Percentiles rank a stretch among this genome's conserved stretches.
Conservation (phyloP, 2,329 filamentous ascomycete genomes). For the Ophiostoma populinum region DNA sequence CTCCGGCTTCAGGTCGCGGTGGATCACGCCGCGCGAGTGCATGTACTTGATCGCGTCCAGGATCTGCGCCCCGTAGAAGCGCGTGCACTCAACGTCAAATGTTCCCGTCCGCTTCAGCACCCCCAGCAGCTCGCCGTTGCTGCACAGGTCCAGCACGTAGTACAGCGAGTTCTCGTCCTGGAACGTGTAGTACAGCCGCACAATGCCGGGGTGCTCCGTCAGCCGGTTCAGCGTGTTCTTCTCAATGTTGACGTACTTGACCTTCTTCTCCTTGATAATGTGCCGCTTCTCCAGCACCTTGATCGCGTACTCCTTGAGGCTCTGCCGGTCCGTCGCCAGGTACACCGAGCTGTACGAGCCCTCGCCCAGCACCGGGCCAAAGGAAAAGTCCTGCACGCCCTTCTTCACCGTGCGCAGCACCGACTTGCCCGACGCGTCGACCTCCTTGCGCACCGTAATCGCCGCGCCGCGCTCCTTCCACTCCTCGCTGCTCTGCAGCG, state of each 20-base stretch:
- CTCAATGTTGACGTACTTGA: slow-evolving; percentile 99
- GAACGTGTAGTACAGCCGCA: slow-evolving; percentile 95
- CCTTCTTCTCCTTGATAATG: slow-evolving; percentile 99
- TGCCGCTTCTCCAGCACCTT: slow-evolving; percentile 97
- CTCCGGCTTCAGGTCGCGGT: slow-evolving; percentile 91
- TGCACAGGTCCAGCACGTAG: slow-evolving; percentile 88
- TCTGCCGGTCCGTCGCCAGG: slow-evolving; percentile 82
- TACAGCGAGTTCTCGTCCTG: slow-evolving; percentile 93
- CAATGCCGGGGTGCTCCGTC: slow-evolving; percentile 90
- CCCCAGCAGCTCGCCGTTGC: slow-evolving; percentile 77
- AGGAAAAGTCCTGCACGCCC: slow-evolving; percentile 90
- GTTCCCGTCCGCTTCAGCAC: slow-evolving; percentile 88
- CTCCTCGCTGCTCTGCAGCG: slow-evolving; percentile 56
- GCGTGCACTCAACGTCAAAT: slow-evolving; percentile 86
- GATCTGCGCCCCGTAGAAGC: slow-evolving; percentile 91
- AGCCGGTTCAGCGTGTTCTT: slow-evolving; percentile 94
- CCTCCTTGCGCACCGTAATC: slow-evolving; percentile 61
- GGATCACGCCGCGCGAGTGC: slow-evolving; percentile 90
- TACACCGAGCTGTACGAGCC: slow-evolving; percentile 96
- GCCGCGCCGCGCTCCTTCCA: slow-evolving; percentile 96
- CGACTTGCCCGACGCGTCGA: slow-evolving; percentile 70
- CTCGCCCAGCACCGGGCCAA: slow-evolving; percentile 79
- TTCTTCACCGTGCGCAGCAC: slow-evolving; percentile 81
- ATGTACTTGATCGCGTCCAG: slow-evolving; percentile 95
- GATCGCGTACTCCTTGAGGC: slow-evolving; percentile 89